Conservation (phyloP, 495 filamentous ascomycete species). For the Ascodesmis nigricans region DNA sequence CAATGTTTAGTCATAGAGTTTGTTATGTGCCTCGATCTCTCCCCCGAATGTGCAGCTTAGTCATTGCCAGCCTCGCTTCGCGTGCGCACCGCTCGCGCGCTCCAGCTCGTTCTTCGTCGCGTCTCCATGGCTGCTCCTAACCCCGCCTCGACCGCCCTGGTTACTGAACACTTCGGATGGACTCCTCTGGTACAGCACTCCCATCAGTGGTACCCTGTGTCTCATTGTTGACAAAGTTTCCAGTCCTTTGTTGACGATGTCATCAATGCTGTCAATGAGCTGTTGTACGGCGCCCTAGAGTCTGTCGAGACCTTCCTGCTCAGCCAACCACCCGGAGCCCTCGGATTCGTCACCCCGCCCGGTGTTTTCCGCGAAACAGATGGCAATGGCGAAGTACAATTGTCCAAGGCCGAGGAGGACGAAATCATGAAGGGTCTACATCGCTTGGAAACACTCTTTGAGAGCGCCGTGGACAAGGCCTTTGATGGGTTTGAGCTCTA, state of each 20-base stretch:
- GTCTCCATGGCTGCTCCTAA: constrained; percentile 5
- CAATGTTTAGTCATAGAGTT: no score
- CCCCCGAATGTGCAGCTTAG: no score
- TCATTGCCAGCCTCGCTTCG: no score
- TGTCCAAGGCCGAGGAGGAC: constrained; percentile 29
- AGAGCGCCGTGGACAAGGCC: constrained; percentile 49
- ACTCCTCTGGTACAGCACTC: constrained; percentile 54
- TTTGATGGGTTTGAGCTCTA: constrained; percentile 71
- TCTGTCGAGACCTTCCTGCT: constrained; percentile 63
- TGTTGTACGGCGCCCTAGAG: constrained; percentile 66
- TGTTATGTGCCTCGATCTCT: no score
- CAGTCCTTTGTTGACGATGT: constrained; percentile 56
- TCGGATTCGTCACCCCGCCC: constrained; percentile 43
- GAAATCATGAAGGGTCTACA: constrained; percentile 84
- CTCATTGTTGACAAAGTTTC: constrained; percentile 7
- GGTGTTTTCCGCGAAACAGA: constrained; percentile 30
- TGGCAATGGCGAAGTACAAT: constrained; percentile 31
- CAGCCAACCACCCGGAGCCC: constrained; percentile 40
- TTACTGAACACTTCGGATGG: constrained; percentile 92
- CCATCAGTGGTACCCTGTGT: constrained; percentile 3
- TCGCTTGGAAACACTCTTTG: constrained; percentile 85
- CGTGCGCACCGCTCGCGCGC: no score
- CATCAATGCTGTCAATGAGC: constrained; percentile 81
- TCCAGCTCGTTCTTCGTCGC: no score
- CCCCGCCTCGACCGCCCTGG: constrained; percentile 35